Conservation (phyloP, 306 rosid genomes). For the Vigna mungo region DNA sequence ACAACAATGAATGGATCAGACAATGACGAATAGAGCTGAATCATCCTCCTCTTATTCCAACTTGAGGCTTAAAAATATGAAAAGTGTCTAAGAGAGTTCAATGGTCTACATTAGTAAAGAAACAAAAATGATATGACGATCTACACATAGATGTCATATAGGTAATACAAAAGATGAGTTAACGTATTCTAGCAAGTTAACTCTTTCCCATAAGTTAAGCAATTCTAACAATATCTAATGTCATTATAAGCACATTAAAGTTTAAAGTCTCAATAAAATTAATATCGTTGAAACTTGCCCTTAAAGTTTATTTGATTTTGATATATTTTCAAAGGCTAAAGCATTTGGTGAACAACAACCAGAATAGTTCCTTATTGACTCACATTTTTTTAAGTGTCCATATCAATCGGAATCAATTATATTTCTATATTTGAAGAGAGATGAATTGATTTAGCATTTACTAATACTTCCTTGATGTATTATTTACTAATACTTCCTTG, state of each 20-base stretch:
- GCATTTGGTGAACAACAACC: slow-evolving; percentile 20
- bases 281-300: not conserved
- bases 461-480: slow-evolving; percentile 26
- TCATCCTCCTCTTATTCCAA: no score
- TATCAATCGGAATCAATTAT: not conserved
- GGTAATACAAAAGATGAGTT: no score
- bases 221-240: not conserved
- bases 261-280: slow-evolving; percentile 12
- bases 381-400: slow-evolving; percentile 7
- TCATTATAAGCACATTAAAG: slow-evolving; percentile 15
- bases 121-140: no score
- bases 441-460: slow-evolving; percentile 14
- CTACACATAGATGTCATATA: no score
- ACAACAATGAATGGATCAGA: no score
- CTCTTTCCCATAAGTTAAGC: no score
- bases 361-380: not conserved
- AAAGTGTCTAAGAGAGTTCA: no score
- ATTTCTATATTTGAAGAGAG: slow-evolving; percentile 27
- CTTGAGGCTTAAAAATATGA: no score
- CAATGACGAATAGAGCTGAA: no score
- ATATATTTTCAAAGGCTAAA: slow-evolving; percentile 16
- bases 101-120: no score
- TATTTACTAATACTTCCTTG: slow-evolving; percentile 26
- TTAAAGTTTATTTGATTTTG: not conserved
- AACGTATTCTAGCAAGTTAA: no score